A percentile compares a stretch with the other conserved stretches of the same genome.
Conservation (phyloP, 352 stramenopile genomes). For the Blastocystis sp. region DNA sequence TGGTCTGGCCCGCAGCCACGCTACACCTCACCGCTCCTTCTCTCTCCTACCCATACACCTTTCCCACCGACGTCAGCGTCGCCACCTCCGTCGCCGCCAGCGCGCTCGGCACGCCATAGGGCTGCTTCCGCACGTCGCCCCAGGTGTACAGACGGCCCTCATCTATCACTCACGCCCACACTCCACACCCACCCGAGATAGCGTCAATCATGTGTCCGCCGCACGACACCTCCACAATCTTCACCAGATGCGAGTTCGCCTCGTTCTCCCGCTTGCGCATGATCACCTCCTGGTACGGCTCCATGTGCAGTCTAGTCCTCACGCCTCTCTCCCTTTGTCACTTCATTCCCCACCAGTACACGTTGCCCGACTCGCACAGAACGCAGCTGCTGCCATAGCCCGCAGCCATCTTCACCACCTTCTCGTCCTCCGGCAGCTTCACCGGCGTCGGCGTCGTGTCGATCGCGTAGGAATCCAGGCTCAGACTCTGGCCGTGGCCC, state of each 20-base stretch:
- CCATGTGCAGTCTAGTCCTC: not conserved
- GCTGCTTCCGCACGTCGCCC: conserved; percentile 23
- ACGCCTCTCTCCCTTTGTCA: not conserved
- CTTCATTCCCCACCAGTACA: conserved; percentile 66
- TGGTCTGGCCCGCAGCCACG: conserved; percentile 25
- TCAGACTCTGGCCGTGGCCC: conserved; percentile 19
- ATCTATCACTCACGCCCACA: not conserved
- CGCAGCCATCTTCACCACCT: not conserved
- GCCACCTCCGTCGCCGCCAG: conserved; percentile 10
- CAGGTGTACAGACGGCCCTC: conserved; percentile 28
- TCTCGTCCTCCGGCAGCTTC: conserved; percentile 23
- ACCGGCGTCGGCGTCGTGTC: conserved; percentile 18
- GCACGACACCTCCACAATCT: conserved; percentile 2
- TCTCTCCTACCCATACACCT: conserved; percentile 38
- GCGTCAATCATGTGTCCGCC: conserved; percentile 43
- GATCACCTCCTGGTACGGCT: conserved; percentile 50
- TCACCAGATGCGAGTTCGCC: conserved; percentile 15
- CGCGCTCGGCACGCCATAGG: conserved; percentile 3
- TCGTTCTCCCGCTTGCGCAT: conserved; percentile 1
- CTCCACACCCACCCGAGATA: not conserved
- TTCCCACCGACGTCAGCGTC: not conserved
- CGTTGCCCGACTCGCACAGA: conserved; percentile 41
- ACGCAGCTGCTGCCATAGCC: conserved; percentile 8
- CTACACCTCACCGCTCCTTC: not conserved
- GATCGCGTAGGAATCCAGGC: conserved; percentile 8